These are phyloP conservation scores for Sapria himalayana DNA, from an alignment of 345 rosid genomes.

Conservation along the genomic window DNA sequence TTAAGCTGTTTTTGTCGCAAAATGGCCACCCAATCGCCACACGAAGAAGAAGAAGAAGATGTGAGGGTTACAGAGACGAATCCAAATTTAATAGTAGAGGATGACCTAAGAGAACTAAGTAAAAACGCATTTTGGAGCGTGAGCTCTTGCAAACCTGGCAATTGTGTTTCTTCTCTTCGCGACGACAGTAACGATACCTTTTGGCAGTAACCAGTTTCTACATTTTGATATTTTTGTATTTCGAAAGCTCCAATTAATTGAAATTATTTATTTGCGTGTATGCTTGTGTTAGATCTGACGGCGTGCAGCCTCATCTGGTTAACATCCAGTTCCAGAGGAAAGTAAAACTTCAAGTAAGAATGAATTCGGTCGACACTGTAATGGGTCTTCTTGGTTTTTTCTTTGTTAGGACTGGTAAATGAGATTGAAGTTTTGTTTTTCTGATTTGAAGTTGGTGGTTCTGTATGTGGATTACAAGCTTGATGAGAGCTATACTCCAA, in stretches of 20 bases:
- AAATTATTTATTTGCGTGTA: too few relatives aligned
- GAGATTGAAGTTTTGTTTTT: conserved; percentile 1
- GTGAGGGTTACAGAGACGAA: conserved; percentile 58
- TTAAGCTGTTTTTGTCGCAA: too few relatives aligned
- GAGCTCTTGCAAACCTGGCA: conserved; percentile 90
- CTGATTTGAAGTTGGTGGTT: conserved; percentile 34
- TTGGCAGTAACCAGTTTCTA: conserved; percentile 71
- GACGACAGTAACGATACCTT: conserved; percentile 74
- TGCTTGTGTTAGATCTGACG: conserved; percentile 73
- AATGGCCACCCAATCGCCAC: conserved; percentile 82
- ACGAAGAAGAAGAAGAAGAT: conserved; percentile 89
- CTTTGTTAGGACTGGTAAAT: background rate
- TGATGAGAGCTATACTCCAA: conserved; percentile 85
- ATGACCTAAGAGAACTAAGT: conserved; percentile 71
- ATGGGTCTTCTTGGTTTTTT: conserved; percentile 2
- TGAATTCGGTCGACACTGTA: too few relatives aligned
- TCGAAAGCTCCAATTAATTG: too few relatives aligned
- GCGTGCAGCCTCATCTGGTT: conserved; percentile 83
- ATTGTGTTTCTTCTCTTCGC: conserved; percentile 66
- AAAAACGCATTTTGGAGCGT: conserved; percentile 93
- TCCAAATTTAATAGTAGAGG: conserved; percentile 36
- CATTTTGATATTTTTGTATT: too few relatives aligned
- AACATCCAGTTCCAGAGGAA: conserved; percentile 95
- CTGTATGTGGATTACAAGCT: conserved; percentile 79
- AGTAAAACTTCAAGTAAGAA: conserved; percentile 60